These are phyloP conservation scores for Clarireedia hainanense DNA, from an alignment of 2,329 filamentous ascomycete species.

Conservation along the genomic window DNA sequence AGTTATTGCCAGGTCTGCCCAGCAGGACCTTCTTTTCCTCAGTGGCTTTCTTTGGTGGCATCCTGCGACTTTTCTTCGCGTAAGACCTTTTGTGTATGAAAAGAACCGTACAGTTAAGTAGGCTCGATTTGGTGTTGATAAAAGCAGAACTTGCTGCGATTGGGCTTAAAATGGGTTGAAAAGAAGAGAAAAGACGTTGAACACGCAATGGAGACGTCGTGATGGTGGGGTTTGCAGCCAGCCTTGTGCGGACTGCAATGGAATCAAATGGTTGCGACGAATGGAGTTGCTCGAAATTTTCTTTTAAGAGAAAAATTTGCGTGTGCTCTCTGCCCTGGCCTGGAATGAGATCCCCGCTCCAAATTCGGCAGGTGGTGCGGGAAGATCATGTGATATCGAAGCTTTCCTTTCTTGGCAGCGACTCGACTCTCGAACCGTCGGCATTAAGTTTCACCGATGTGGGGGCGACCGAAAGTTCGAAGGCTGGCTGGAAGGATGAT, in stretches of 20 bases:
- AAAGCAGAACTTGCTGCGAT: constrained; percentile 41
- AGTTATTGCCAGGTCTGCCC: constrained; percentile 91
- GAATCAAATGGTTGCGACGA: background rate
- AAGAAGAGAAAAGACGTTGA: constrained; percentile 37
- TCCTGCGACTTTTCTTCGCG: constrained; percentile 44
- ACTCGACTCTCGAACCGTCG: background rate
- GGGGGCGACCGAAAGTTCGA: background rate
- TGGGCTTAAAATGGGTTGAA: constrained; percentile 42
- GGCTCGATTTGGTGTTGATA: constrained; percentile 23
- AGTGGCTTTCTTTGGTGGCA: constrained; percentile 91
- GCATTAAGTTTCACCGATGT: background rate
- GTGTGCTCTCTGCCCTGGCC: background rate
- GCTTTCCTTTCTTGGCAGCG: no score
- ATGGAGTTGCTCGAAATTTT: background rate
- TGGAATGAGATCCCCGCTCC: background rate
- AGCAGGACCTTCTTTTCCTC: constrained; percentile 94
- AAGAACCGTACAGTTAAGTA: constrained; percentile 30
- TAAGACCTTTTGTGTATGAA: constrained; percentile 45
- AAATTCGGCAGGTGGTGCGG: background rate
- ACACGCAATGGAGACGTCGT: constrained; percentile 26
- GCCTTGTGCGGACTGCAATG: constrained; percentile 16
- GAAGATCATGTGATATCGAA: background rate
- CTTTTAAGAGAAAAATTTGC: background rate
- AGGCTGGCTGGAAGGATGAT: background rate
- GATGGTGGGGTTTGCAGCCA: constrained; percentile 15